These are phyloP conservation scores for Peronospora belbahrii DNA, from an alignment of 352 stramenopile species.

Conservation along the genomic window DNA sequence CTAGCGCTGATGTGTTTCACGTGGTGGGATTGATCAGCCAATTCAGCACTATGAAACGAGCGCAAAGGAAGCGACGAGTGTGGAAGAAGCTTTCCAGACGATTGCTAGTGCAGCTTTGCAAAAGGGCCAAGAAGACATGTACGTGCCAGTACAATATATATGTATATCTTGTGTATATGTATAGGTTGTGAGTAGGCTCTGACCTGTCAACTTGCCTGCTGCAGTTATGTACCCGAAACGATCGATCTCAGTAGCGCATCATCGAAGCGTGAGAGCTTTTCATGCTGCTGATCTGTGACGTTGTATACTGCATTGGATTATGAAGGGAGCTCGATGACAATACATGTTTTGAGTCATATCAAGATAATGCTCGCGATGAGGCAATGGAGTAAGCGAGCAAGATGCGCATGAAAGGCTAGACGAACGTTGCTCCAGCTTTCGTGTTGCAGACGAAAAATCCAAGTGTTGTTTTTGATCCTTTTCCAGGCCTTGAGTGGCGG, in stretches of 20 bases:
- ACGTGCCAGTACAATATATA: slow-evolving; percentile 8
- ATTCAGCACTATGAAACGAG: slow-evolving; percentile 98
- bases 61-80: slow-evolving; percentile 94
- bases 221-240: slow-evolving; percentile 76
- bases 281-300: slow-evolving; percentile 51
- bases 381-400: not conserved
- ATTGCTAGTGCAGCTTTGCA: slow-evolving; percentile 86
- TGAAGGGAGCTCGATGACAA: not conserved
- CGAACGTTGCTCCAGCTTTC: slow-evolving; percentile 7
- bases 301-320: slow-evolving; percentile 3
- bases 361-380: not conserved
- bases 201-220: too few relatives aligned
- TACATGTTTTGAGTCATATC: slow-evolving; percentile 1
- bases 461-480: too few relatives aligned
- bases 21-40: slow-evolving; percentile 27
- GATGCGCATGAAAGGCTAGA: slow-evolving; percentile 10
- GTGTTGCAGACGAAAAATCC: slow-evolving; percentile 10
- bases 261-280: slow-evolving; percentile 57
- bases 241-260: slow-evolving; percentile 74
- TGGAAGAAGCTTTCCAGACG: slow-evolving; percentile 94
- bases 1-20: not conserved
- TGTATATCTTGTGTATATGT: too few relatives aligned
- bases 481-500: slow-evolving; percentile 5
- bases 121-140: slow-evolving; percentile 84
- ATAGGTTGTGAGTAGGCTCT: too few relatives aligned